Evolutionary conservation across 805 yeast species (phyloP), one percentile per base, ranked within the genome.

Genomic region (Starmerella apicola): DNA sequence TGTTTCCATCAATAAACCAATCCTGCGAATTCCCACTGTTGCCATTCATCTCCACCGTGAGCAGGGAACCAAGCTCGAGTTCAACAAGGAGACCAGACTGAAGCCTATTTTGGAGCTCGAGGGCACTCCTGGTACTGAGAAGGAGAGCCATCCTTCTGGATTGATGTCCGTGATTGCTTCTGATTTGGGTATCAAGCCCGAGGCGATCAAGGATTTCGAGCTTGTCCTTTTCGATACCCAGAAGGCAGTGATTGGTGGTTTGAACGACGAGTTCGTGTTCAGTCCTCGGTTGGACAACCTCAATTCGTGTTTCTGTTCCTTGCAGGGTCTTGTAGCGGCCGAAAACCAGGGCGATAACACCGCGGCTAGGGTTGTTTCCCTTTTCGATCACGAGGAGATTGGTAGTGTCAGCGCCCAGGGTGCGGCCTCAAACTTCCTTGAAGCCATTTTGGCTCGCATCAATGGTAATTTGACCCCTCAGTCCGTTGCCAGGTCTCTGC

Each of bases 351-450:
- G 15, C n/a, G 60, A 55, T 7, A 56, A 56, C 1, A 51, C 60
- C 1, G 46, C 63, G 2, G 46, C 64, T 2, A 75, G 84, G 31
- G 58, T 86, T 55, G 68, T 85, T 39, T 77, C 95, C 0, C 66
- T 86, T 44, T 88, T 91, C 59, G 98, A 88, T 58, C 97, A 91
- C 59, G 98, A 88, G 61, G 98, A 88, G 59, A 71, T 88, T 50
- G 98, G 98, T 0, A 85, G 96, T 1, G 68, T 76, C 7, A 80
- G 94, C 15, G 94, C 95, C 12, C 96, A 88, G 61, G 98, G 98
- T 48, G 98, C 98, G 1, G 86, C 83, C 54, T 84, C 96, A 1
- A 81, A 86, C 44, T 83, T 91, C 57, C 64, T 88, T 39, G 91
- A 91, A 18, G 81, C 84, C 51, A 68, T 83, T 26, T 58, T 86